phyloP scores from a whole-genome alignment of 441 rosid species.

The Isatis lusitanica region DNA sequence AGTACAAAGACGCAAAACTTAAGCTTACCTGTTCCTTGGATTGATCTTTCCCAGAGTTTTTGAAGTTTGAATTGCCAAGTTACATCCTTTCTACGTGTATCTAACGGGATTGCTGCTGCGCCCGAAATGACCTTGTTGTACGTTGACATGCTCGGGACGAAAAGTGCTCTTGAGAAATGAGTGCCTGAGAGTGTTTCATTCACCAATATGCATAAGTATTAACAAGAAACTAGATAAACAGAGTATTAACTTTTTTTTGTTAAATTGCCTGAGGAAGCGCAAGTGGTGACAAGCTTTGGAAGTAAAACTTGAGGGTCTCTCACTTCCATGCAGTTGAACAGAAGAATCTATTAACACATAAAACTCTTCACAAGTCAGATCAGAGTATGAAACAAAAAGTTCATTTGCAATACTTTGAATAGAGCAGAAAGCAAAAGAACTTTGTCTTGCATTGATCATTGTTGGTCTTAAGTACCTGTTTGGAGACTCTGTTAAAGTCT shows the following conservation, averaged over 20 bases:
- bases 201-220: conserved; percentile 9
- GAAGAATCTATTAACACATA: conserved; percentile 57
- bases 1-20: conserved; percentile 12
- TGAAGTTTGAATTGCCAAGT: conserved; percentile 81
- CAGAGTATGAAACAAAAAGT: background rate
- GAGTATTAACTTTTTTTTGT: background rate
- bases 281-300: conserved; percentile 62
- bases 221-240: background rate
- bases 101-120: conserved; percentile 46
- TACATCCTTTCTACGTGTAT: conserved; percentile 47
- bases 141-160: conserved; percentile 76
- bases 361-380: conserved; percentile 7
- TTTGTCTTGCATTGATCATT: conserved; percentile 2
- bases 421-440: background rate
- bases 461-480: conserved; percentile 53
- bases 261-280: conserved; percentile 69
- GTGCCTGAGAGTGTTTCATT: conserved; percentile 47
- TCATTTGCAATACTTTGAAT: background rate
- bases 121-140: conserved; percentile 80
- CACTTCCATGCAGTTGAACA: conserved; percentile 80
- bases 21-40: conserved; percentile 59
- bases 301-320: conserved; percentile 82
- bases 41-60: conserved; percentile 69
- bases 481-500: conserved; percentile 45
- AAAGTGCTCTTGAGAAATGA: conserved; percentile 75